Conservation (phyloP, 1,284 basidiomycete genomes). For the Heterobasidion irregulare region DNA sequence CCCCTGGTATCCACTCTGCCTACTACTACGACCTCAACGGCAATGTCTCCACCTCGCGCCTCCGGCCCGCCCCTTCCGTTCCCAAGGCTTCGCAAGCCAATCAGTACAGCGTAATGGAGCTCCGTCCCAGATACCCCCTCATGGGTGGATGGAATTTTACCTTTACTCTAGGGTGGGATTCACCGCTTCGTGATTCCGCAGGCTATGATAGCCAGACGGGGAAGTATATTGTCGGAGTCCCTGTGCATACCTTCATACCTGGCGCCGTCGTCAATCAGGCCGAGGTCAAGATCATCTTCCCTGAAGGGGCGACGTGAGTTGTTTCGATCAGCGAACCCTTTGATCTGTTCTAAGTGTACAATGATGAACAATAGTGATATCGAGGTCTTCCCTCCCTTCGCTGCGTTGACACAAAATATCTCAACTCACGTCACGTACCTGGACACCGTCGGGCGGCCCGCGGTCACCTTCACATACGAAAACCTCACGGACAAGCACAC, state of each 20-base stretch:
- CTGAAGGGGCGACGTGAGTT: slow-evolving; percentile 89
- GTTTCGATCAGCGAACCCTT: not conserved
- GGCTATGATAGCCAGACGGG: slow-evolving; percentile 51
- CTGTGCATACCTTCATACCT: slow-evolving; percentile 79
- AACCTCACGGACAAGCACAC: slow-evolving; percentile 76
- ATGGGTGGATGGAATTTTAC: slow-evolving; percentile 97
- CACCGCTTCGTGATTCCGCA: slow-evolving; percentile 69
- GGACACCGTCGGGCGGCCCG: slow-evolving; percentile 87
- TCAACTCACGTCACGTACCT: slow-evolving; percentile 81
- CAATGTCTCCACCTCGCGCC: slow-evolving; percentile 92
- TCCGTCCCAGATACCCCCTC: slow-evolving; percentile 88
- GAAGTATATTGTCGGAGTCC: slow-evolving; percentile 72
- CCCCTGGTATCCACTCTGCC: slow-evolving; percentile 69
- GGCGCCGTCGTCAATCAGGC: slow-evolving; percentile 81
- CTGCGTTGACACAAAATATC: slow-evolving; percentile 50
- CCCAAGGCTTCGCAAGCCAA: slow-evolving; percentile 44
- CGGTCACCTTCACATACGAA: slow-evolving; percentile 66
- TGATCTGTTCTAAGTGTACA: not conserved
- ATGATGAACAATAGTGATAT: slow-evolving; percentile 51
- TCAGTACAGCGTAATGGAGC: slow-evolving; percentile 64
- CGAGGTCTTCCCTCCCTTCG: slow-evolving; percentile 72
- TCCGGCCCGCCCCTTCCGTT: slow-evolving; percentile 61
- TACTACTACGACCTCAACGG: slow-evolving; percentile 92
- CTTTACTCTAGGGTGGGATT: slow-evolving; percentile 92
- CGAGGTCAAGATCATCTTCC: slow-evolving; percentile 76